phyloP scores from a whole-genome alignment of 2,329 filamentous ascomycete genomes.

The Pseudocercospora pini-densiflorae region DNA sequence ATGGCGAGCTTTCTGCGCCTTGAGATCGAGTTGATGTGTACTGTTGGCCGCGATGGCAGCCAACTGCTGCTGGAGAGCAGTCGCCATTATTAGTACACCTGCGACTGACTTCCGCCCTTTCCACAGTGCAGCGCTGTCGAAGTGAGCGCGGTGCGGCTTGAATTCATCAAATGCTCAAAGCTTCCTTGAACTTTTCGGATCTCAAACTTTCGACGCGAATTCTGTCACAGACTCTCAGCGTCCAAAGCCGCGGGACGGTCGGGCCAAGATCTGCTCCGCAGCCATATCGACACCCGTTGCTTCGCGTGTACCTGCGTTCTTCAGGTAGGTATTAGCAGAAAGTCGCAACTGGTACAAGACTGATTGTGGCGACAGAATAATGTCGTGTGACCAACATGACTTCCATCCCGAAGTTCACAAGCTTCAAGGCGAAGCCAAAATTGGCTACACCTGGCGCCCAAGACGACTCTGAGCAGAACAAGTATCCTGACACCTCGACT shows the following conservation, averaged over 20 bases:
- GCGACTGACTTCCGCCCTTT: not conserved
- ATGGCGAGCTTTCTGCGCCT: constrained; percentile 89
- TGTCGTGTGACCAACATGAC: constrained; percentile 24
- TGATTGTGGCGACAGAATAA: not conserved
- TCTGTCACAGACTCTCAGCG: not conserved
- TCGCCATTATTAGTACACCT: constrained; percentile 65
- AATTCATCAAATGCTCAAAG: not conserved
- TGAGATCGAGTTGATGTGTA: constrained; percentile 88
- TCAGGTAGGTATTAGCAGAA: constrained; percentile 9
- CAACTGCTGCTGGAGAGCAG: constrained; percentile 90
- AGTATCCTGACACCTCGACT: too few relatives aligned
- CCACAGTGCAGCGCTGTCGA: not conserved
- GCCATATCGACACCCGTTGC: not conserved
- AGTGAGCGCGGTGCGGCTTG: not conserved
- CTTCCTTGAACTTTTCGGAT: constrained; percentile 15
- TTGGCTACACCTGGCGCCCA: constrained; percentile 3
- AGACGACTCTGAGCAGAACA: too few relatives aligned
- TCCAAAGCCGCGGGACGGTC: constrained; percentile 9
- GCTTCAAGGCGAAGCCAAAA: constrained; percentile 65
- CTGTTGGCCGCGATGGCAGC: constrained; percentile 89
- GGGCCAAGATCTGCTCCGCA: not conserved
- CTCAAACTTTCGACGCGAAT: not conserved
- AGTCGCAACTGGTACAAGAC: not conserved
- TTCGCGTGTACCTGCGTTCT: not conserved
- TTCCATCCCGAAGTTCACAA: constrained; percentile 71